Conservation (phyloP, 2,329 filamentous ascomycete species). For the Amylocarpus encephaloides region DNA sequence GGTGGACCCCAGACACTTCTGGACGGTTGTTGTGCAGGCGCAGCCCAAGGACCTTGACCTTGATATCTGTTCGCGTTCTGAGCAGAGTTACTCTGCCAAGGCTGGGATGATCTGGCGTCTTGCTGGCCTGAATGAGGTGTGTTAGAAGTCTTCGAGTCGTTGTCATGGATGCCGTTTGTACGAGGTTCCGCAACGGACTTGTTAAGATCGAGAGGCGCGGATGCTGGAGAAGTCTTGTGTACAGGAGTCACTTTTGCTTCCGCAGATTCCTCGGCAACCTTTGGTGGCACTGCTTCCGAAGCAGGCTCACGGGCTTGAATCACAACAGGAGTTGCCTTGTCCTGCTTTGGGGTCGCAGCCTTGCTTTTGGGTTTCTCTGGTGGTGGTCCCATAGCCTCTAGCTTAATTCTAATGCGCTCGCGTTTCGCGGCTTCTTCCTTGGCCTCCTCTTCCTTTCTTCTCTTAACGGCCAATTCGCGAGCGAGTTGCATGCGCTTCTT, state of each 20-base stretch:
- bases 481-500: slow-evolving; percentile 69
- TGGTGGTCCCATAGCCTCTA: slow-evolving; percentile 62
- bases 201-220: slow-evolving; percentile 6
- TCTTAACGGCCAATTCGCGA: slow-evolving; percentile 62
- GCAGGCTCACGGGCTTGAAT: slow-evolving; percentile 25
- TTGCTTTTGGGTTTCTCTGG: slow-evolving; percentile 54
- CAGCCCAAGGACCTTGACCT: slow-evolving; percentile 37
- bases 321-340: slow-evolving; percentile 34
- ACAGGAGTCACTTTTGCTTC: slow-evolving; percentile 12
- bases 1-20: slow-evolving; percentile 69
- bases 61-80: slow-evolving; percentile 40
- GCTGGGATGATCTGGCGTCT: slow-evolving; percentile 22
- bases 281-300: slow-evolving; percentile 3
- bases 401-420: slow-evolving; percentile 65
- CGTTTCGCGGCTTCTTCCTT: slow-evolving; percentile 65
- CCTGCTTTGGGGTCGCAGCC: slow-evolving; percentile 44
- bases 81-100: slow-evolving; percentile 29
- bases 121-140: slow-evolving; percentile 15
- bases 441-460: slow-evolving; percentile 61
- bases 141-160: slow-evolving; percentile 33
- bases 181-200: slow-evolving; percentile 12
- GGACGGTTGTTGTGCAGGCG: slow-evolving; percentile 36
- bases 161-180: slow-evolving; percentile 20
- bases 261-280: slow-evolving; percentile 6
- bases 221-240: slow-evolving; percentile 4